Percentiles rank a stretch among this genome's conserved stretches.
Conservation (phyloP, 225 moss, liverwort and hornwort genomes). For the Straminergon stramineum region DNA sequence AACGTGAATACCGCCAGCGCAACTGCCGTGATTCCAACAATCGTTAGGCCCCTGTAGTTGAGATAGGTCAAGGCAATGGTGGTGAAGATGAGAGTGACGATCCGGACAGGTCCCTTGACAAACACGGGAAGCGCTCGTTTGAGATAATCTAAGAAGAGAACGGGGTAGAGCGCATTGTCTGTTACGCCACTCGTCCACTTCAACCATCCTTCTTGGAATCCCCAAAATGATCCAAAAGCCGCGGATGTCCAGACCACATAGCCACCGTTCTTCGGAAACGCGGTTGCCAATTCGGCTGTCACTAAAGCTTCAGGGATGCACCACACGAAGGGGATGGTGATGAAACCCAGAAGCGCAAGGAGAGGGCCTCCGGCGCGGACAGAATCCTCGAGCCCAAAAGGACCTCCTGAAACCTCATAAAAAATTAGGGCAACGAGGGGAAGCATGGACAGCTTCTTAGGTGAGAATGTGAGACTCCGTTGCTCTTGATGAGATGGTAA, state of each 20-base stretch:
- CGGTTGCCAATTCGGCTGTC: conserved; percentile 83
- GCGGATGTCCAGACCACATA: conserved; percentile 85
- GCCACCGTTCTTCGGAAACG: conserved; percentile 86
- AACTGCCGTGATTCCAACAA: conserved; percentile 44
- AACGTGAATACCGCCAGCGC: conserved; percentile 28
- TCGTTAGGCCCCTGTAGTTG: conserved; percentile 44
- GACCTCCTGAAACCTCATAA: conserved; percentile 85
- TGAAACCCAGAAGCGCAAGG: conserved; percentile 69
- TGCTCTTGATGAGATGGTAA: not conserved
- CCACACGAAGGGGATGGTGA: conserved; percentile 72
- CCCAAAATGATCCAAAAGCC: conserved; percentile 72
- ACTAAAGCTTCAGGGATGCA: conserved; percentile 85
- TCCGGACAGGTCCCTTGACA: conserved; percentile 10
- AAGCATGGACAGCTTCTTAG: conserved; percentile 23
- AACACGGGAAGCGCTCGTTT: conserved; percentile 35
- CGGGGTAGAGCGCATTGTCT: conserved; percentile 51
- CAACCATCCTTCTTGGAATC: conserved; percentile 48
- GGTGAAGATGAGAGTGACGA: conserved; percentile 14
- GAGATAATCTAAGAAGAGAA: conserved; percentile 47
- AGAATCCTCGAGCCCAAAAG: conserved; percentile 81
- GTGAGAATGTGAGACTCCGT: not conserved
- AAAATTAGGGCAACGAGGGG: conserved; percentile 84
- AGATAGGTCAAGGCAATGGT: conserved; percentile 39
- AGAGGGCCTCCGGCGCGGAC: conserved; percentile 78
- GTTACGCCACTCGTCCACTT: conserved; percentile 55